A percentile compares a stretch with the other conserved stretches of the same genome.
These are phyloP conservation scores for Tricholoma sp. DNA, from an alignment of 768 basidiomycete genomes.

Conservation along the genomic window DNA sequence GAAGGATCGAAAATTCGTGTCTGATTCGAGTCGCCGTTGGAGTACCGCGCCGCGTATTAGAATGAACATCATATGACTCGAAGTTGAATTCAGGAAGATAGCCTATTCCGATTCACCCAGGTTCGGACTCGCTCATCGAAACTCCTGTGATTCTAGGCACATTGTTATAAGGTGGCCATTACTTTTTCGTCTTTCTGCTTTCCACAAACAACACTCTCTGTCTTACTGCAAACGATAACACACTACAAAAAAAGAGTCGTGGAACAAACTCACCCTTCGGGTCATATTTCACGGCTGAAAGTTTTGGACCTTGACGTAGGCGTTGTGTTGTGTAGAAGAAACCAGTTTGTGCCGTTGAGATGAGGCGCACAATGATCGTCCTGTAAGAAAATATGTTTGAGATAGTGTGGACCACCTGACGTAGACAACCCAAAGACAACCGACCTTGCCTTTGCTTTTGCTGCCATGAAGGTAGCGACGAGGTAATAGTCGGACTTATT, in stretches of 20 bases:
- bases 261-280: conserved; percentile 57
- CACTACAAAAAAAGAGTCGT: not conserved
- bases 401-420: not conserved
- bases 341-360: conserved; percentile 89
- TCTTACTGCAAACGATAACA: conserved; percentile 41
- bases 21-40: too few species aligned
- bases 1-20: too few species aligned
- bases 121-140: too few species aligned
- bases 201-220: conserved; percentile 74
- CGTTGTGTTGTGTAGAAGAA: conserved; percentile 87
- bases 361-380: conserved; percentile 79
- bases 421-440: too few species aligned
- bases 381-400: conserved; percentile 31
- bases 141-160: not conserved
- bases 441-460: conserved; percentile 59
- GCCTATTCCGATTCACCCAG: too few species aligned
- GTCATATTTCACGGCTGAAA: conserved; percentile 92
- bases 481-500: too few species aligned
- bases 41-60: too few species aligned
- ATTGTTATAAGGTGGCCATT: not conserved
- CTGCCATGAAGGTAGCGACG: conserved; percentile 49
- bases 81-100: not conserved
- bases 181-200: conserved; percentile 68
- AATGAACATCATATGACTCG: not conserved
- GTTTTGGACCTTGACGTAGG: conserved; percentile 64